A percentile compares a stretch with the other conserved stretches of the same genome.
Conservation (phyloP, 2,329 filamentous ascomycete genomes). For the Drechslera avenae region DNA sequence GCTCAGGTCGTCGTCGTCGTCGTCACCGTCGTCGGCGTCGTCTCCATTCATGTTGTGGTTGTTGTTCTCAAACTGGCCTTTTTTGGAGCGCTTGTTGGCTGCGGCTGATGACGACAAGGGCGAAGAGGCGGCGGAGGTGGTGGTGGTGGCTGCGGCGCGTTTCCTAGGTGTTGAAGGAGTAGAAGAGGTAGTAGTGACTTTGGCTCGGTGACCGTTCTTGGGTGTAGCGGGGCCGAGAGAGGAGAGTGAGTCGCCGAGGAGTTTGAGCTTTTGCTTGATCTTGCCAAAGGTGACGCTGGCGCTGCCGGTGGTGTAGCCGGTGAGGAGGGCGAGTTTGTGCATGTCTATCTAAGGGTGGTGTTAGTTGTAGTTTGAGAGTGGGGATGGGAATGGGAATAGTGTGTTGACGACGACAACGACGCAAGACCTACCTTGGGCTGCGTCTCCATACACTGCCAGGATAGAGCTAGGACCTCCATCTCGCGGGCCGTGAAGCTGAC, state of each 20-base stretch:
- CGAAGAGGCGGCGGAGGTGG: conserved; percentile 17
- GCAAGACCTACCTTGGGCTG: conserved; percentile 37
- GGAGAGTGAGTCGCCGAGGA: conserved; percentile 11
- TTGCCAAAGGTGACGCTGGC: conserved; percentile 39
- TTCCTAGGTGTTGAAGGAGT: conserved; percentile 30
- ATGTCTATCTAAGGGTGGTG: conserved; percentile 17
- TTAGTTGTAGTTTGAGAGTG: conserved; percentile 16
- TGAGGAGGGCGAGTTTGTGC: conserved; percentile 27
- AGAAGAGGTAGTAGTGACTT: background rate
- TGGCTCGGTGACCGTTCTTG: background rate
- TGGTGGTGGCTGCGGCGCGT: background rate
- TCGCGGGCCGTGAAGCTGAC: conserved; percentile 31
- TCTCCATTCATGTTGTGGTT: no score
- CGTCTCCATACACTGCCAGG: conserved; percentile 44
- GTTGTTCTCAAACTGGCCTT: conserved; percentile 10
- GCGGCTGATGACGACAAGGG: no score
- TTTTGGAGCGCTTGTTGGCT: conserved; percentile 18
- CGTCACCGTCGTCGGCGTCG: conserved; percentile 31
- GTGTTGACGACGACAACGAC: background rate
- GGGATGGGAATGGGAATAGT: background rate
- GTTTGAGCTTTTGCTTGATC: conserved; percentile 40
- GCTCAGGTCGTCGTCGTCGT: background rate
- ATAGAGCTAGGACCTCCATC: conserved; percentile 38
- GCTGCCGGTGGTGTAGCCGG: conserved; percentile 33
- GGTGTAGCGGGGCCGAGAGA: conserved; percentile 2